Conservation (phyloP, 192 early-diverging fungal genomes). For the Linnemannia elongata region DNA sequence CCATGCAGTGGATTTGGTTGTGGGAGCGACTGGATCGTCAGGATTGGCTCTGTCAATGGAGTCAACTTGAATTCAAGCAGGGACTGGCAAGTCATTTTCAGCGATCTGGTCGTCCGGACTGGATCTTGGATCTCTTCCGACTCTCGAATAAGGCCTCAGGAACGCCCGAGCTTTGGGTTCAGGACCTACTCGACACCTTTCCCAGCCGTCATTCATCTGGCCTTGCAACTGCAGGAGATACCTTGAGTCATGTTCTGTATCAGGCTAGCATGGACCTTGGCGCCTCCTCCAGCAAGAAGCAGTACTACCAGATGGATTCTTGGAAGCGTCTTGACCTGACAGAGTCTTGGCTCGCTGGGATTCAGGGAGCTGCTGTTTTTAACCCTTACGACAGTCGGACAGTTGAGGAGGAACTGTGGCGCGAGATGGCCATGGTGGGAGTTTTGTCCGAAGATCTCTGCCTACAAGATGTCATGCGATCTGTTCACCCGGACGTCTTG, state of each 20-base stretch:
- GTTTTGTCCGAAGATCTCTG: conserved; percentile 13
- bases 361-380: background rate
- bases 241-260: background rate
- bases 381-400: background rate
- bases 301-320: conserved; percentile 17
- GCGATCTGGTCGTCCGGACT: conserved; percentile 20
- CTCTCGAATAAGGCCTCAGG: background rate
- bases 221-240: background rate
- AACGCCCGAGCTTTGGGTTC: conserved; percentile 25
- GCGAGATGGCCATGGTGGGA: conserved; percentile 44
- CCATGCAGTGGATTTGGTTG: conserved; percentile 37
- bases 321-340: conserved; percentile 12
- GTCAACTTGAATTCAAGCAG: conserved; percentile 21
- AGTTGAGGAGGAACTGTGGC: conserved; percentile 26
- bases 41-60: conserved; percentile 41
- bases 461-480: conserved; percentile 23
- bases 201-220: background rate
- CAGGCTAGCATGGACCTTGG: conserved; percentile 12
- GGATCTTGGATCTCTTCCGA: conserved; percentile 34
- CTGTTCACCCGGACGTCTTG: conserved; percentile 5
- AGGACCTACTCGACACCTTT: conserved; percentile 8
- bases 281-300: conserved; percentile 11
- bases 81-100: conserved; percentile 1
- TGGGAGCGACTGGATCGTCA: conserved; percentile 30
- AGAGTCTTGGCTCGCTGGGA: conserved; percentile 22